These are phyloP conservation scores for Sarcodon sp. DNA, from an alignment of 768 basidiomycete genomes.

Conservation along the genomic window DNA sequence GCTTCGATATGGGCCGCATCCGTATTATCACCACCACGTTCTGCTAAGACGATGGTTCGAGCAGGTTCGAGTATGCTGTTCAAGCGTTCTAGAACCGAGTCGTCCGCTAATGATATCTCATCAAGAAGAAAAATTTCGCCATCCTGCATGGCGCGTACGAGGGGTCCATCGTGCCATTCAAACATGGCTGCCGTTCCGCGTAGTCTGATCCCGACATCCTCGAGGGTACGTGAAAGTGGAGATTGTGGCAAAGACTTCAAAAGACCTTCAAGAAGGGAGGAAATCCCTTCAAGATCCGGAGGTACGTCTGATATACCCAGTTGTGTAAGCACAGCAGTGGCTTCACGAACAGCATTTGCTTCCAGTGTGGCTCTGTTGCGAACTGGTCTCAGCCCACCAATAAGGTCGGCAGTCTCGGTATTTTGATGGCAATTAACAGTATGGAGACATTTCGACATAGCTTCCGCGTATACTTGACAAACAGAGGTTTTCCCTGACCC, in stretches of 20 bases:
- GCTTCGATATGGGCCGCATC: slow-evolving; percentile 61
- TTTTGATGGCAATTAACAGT: slow-evolving; percentile 94
- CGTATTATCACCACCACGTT: slow-evolving; percentile 69
- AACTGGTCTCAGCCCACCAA: slow-evolving; percentile 84
- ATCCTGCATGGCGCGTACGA: slow-evolving; percentile 78
- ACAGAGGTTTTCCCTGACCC: slow-evolving; percentile 97
- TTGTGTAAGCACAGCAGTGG: slow-evolving; percentile 23
- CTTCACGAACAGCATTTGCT: slow-evolving; percentile 35
- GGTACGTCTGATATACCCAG: slow-evolving; percentile 15
- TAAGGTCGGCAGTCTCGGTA: slow-evolving; percentile 94
- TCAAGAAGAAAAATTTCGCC: slow-evolving; percentile 88
- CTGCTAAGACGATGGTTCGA: slow-evolving; percentile 82
- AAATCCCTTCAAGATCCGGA: background rate
- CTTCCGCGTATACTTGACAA: slow-evolving; percentile 78
- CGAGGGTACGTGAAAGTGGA: slow-evolving; percentile 19
- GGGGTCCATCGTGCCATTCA: slow-evolving; percentile 96
- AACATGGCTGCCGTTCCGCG: slow-evolving; percentile 64
- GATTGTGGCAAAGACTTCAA: slow-evolving; percentile 5
- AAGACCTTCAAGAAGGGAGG: slow-evolving; percentile 11
- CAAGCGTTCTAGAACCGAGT: slow-evolving; percentile 92
- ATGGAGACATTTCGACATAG: slow-evolving; percentile 43
- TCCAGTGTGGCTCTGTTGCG: slow-evolving; percentile 56
- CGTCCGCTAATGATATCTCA: slow-evolving; percentile 95
- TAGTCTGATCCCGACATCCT: slow-evolving; percentile 30
- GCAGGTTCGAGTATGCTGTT: slow-evolving; percentile 95